A percentile compares a stretch with the other conserved stretches of the same genome.
phyloP scores from a whole-genome alignment of 1,284 basidiomycete species.

The Inonotus obliquus region DNA sequence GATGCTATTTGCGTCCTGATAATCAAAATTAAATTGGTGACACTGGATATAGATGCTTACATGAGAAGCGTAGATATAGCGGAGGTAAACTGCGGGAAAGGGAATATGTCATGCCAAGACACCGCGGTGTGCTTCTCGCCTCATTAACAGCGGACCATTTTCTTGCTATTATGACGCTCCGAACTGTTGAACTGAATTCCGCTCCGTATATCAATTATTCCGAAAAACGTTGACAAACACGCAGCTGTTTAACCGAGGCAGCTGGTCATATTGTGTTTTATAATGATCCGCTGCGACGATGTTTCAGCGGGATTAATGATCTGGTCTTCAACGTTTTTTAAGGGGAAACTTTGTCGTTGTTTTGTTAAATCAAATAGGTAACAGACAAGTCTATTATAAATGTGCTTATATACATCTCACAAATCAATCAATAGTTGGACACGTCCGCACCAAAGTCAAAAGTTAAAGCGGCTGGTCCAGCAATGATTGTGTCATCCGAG shows the following conservation, averaged over 20 bases:
- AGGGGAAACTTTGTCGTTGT: neutral
- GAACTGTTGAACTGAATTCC: neutral
- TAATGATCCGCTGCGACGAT: too few relatives aligned
- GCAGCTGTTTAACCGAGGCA: neutral
- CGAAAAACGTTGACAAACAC: neutral
- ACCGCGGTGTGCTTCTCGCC: neutral
- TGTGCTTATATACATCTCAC: too few relatives aligned
- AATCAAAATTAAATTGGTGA: neutral
- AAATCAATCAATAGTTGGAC: neutral
- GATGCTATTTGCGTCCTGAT: neutral
- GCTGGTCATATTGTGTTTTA: too few relatives aligned
- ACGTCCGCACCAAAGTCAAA: conserved; percentile 8
- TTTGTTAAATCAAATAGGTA: too few relatives aligned
- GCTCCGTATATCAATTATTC: neutral
- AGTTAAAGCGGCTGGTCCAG: conserved; percentile 32
- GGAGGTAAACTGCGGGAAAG: neutral
- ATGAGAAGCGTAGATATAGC: conserved; percentile 4
- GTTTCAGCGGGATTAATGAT: too few relatives aligned
- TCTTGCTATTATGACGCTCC: neutral
- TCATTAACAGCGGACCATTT: neutral
- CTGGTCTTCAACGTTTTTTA: neutral
- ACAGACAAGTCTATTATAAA: too few relatives aligned
- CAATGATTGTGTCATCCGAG: conserved; percentile 29
- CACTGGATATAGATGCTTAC: neutral
- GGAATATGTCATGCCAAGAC: neutral